Evolutionary conservation across 352 stramenopile genomes (phyloP).

Genomic region (Globisporangium cylindrosporum): DNA sequence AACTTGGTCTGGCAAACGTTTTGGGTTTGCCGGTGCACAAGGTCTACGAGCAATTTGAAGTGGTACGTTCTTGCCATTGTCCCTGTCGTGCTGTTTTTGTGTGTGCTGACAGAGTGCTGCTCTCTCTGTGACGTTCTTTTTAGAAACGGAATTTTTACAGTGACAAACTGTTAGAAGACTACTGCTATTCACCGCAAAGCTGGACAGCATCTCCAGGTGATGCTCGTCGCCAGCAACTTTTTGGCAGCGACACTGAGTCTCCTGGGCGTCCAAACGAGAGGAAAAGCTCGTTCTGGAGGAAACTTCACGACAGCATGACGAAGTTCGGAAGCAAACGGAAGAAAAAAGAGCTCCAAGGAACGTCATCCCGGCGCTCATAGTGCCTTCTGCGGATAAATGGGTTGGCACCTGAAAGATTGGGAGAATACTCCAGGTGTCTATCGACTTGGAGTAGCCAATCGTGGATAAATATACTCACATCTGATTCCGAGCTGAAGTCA

Average conservation of each 20-base stretch:
- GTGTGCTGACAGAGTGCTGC: not conserved
- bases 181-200: constrained; percentile 81
- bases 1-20: constrained; percentile 73
- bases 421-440: not conserved
- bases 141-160: constrained; percentile 80
- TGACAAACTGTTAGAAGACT: constrained; percentile 79
- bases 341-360: constrained; percentile 26
- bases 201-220: constrained; percentile 79
- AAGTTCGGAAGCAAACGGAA: constrained; percentile 65
- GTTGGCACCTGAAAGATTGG: not conserved
- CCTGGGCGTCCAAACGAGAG: constrained; percentile 32
- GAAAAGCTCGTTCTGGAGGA: constrained; percentile 66
- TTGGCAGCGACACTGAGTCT: constrained; percentile 63
- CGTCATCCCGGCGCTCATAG: constrained; percentile 3
- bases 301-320: constrained; percentile 65
- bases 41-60: constrained; percentile 79
- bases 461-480: not conserved
- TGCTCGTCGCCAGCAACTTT: constrained; percentile 60
- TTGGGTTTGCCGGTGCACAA: constrained; percentile 57
- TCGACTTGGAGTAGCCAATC: not conserved
- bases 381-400: not conserved
- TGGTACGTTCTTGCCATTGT: constrained; percentile 27
- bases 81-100: not conserved
- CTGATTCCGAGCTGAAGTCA: not conserved
- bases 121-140: not conserved